A percentile compares a stretch with the other conserved stretches of the same genome.
phyloP scores from a whole-genome alignment of 2,329 filamentous ascomycete genomes.

The Elsinoe fawcettii region DNA sequence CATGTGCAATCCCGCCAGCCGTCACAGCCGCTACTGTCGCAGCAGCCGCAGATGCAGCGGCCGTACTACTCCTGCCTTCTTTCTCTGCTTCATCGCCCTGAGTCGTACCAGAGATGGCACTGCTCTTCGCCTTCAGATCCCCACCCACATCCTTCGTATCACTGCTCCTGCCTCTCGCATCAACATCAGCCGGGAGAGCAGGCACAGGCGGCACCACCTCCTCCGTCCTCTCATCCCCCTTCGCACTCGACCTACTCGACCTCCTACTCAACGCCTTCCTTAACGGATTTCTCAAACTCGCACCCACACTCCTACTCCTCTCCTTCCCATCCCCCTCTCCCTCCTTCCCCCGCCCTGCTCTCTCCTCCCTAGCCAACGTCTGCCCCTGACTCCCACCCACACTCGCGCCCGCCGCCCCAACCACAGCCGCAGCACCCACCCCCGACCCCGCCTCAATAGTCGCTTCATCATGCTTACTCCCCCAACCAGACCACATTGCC shows the following conservation, averaged over 20 bases:
- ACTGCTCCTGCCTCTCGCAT: background rate
- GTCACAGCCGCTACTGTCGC: slow-evolving; percentile 3
- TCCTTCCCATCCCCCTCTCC: background rate
- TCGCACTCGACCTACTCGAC: background rate
- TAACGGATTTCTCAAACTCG: background rate
- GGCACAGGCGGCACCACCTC: slow-evolving; percentile 8
- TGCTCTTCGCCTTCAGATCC: background rate
- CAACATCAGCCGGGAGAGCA: background rate
- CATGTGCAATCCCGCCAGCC: background rate
- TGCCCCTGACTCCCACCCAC: slow-evolving; percentile 6
- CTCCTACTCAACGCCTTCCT: background rate
- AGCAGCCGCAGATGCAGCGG: slow-evolving; percentile 58
- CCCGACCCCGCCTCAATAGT: slow-evolving; percentile 46
- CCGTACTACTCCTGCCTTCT: background rate
- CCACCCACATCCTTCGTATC: background rate
- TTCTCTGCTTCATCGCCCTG: background rate
- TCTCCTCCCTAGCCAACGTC: background rate
- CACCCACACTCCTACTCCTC: slow-evolving; percentile 6
- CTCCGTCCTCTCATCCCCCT: background rate
- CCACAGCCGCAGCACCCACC: background rate
- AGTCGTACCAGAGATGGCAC: slow-evolving; percentile 1
- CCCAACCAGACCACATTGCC: slow-evolving; percentile 79
- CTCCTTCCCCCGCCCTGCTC: background rate
- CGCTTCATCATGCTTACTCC: slow-evolving; percentile 76
- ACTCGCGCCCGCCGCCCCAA: slow-evolving; percentile 14